Conservation (phyloP, 2,329 filamentous ascomycete genomes). For the Chaetomiaceae sp. region DNA sequence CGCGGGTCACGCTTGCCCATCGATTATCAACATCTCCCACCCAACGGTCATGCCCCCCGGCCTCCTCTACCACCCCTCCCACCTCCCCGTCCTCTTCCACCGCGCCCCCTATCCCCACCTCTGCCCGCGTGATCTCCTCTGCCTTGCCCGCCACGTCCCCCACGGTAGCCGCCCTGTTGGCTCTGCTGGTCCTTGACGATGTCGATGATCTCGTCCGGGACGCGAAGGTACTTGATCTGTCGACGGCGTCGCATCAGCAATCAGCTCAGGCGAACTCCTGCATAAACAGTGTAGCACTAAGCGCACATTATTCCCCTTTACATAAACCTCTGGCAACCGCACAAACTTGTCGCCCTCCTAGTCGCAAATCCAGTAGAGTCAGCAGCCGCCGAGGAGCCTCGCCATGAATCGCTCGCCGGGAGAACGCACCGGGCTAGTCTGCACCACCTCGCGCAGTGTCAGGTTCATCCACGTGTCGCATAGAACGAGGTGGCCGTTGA, state of each 20-base stretch:
- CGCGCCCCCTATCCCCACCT: constrained; percentile 47
- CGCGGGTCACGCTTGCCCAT: too few species aligned
- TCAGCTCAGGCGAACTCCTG: neutral
- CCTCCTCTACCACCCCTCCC: constrained; percentile 19
- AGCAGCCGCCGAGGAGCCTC: neutral
- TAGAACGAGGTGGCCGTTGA: constrained; percentile 91
- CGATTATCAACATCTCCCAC: neutral
- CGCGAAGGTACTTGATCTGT: constrained; percentile 96
- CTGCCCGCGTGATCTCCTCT: constrained; percentile 54
- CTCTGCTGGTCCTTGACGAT: constrained; percentile 82
- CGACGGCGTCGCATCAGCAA: constrained; percentile 19
- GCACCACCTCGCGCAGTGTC: constrained; percentile 92
- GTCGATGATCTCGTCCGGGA: constrained; percentile 95
- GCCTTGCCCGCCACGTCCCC: constrained; percentile 51
- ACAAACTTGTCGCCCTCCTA: constrained; percentile 91
- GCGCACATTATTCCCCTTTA: constrained; percentile 92
- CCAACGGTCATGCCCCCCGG: constrained; percentile 8
- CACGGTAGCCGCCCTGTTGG: constrained; percentile 57
- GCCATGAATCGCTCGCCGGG: neutral
- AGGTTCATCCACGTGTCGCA: constrained; percentile 99
- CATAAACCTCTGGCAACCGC: constrained; percentile 86
- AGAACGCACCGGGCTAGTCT: constrained; percentile 71
- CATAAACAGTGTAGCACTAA: neutral
- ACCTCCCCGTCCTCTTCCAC: constrained; percentile 35
- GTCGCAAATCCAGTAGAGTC: neutral